These are phyloP conservation scores for Leishmania gerbilli DNA, from an alignment of 208 protist species.

Conservation along the genomic window DNA sequence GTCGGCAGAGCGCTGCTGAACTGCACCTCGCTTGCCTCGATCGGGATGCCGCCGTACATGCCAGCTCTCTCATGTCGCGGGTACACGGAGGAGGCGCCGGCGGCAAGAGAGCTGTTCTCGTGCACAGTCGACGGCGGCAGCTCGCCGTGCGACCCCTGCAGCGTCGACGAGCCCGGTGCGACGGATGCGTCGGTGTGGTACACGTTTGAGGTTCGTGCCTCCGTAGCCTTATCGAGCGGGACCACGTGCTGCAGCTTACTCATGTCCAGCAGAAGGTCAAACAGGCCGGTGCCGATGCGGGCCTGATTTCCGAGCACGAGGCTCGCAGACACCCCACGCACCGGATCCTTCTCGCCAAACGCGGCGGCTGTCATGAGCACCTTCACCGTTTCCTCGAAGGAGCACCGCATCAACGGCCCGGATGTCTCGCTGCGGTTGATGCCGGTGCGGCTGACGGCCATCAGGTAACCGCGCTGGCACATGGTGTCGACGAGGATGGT, in stretches of 20 bases:
- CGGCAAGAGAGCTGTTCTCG: conserved; percentile 54
- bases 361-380: conserved; percentile 98
- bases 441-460: conserved; percentile 97
- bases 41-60: conserved; percentile 50
- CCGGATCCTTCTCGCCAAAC: conserved; percentile 95
- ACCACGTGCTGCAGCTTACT: conserved; percentile 86
- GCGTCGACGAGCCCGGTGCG: conserved; percentile 23
- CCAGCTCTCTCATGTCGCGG: conserved; percentile 11
- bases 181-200: conserved; percentile 84
- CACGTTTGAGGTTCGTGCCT: conserved; percentile 70
- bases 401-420: conserved; percentile 97
- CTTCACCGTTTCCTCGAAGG: conserved; percentile 99
- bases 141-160: conserved; percentile 29
- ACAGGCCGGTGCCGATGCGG: conserved; percentile 96
- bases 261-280: conserved; percentile 97
- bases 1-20: conserved; percentile 36
- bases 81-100: conserved; percentile 29
- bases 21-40: conserved; percentile 71
- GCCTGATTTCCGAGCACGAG: conserved; percentile 98
- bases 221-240: conserved; percentile 76
- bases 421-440: conserved; percentile 96
- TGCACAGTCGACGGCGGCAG: conserved; percentile 78
- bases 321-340: conserved; percentile 97
- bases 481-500: conserved; percentile 98
- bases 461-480: conserved; percentile 96